These are phyloP conservation scores for Eimeria acervulina DNA, from an alignment of 169 alveolate genomes.

Conservation along the genomic window DNA sequence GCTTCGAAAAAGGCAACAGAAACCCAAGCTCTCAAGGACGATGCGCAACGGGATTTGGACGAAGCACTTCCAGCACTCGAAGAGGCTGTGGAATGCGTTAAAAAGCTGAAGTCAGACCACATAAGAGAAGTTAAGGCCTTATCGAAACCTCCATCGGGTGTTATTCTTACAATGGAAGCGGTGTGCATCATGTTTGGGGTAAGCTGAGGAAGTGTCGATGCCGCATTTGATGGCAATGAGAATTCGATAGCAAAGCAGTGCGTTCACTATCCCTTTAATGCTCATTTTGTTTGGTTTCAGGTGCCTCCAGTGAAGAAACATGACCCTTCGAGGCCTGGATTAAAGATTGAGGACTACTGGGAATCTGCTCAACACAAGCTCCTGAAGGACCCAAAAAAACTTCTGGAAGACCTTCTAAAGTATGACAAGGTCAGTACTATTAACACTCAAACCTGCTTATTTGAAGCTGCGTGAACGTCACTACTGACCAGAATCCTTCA, in stretches of 20 bases:
- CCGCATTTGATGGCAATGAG: neutral
- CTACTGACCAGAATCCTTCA: neutral
- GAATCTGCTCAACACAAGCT: constrained; percentile 93
- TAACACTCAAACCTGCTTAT: neutral
- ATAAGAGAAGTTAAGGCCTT: constrained; percentile 96
- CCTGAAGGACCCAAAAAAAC: constrained; percentile 91
- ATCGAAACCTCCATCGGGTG: constrained; percentile 94
- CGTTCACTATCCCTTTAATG: neutral
- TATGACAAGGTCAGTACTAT: constrained; percentile 88
- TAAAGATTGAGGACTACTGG: constrained; percentile 93
- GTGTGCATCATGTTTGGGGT: constrained; percentile 92
- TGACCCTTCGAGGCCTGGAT: constrained; percentile 89
- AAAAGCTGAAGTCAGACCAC: constrained; percentile 94
- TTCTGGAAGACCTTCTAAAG: constrained; percentile 90
- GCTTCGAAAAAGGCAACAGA: constrained; percentile 92
- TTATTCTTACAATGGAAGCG: constrained; percentile 90
- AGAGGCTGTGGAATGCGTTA: constrained; percentile 96
- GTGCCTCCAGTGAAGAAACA: constrained; percentile 89
- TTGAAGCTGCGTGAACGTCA: neutral
- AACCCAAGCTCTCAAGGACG: constrained; percentile 91
- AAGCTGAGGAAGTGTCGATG: constrained; percentile 79
- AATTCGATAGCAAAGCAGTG: neutral
- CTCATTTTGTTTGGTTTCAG: neutral
- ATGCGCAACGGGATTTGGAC: constrained; percentile 95
- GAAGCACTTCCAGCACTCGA: constrained; percentile 96